A percentile compares a stretch with the other conserved stretches of the same genome.
These are phyloP conservation scores for Cymbomonas tetramitiformis DNA, from an alignment of 139 green algal genomes.

Conservation along the genomic window DNA sequence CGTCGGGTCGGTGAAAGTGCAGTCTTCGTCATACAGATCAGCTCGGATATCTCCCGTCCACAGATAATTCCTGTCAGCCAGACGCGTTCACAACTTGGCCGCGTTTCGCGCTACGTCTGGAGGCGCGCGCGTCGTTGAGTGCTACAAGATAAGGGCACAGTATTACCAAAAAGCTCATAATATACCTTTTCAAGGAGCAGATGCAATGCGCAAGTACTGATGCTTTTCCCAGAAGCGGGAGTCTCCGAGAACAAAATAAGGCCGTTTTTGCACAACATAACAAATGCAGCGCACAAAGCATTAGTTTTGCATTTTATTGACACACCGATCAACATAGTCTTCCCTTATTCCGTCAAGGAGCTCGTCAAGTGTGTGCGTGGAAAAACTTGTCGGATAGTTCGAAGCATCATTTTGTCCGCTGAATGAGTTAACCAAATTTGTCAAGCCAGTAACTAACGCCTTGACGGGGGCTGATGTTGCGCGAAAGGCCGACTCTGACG, in stretches of 20 bases:
- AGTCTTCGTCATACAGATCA: constrained; percentile 21
- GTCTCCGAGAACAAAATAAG: too few relatives aligned
- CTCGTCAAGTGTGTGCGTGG: not conserved
- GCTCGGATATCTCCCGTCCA: constrained; percentile 24
- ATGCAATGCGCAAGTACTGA: too few relatives aligned
- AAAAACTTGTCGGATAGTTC: not conserved
- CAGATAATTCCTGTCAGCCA: constrained; percentile 11
- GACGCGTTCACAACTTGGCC: too few relatives aligned
- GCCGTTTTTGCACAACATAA: too few relatives aligned
- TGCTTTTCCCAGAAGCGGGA: too few relatives aligned
- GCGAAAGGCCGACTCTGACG: too few relatives aligned
- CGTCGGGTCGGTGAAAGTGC: constrained; percentile 29
- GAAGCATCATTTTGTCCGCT: not conserved
- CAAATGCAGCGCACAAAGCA: too few relatives aligned
- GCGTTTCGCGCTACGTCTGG: not conserved
- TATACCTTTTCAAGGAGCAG: too few relatives aligned
- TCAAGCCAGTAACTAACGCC: not conserved
- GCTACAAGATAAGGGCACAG: too few relatives aligned
- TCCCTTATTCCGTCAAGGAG: not conserved
- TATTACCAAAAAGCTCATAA: too few relatives aligned
- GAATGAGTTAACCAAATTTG: not conserved
- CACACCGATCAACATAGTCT: too few relatives aligned
- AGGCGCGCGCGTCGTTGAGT: not conserved
- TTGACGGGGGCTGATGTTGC: not conserved
- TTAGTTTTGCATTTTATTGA: too few relatives aligned